Conservation (phyloP, 2,329 filamentous ascomycete genomes). For the Colletotrichum cuscutae region DNA sequence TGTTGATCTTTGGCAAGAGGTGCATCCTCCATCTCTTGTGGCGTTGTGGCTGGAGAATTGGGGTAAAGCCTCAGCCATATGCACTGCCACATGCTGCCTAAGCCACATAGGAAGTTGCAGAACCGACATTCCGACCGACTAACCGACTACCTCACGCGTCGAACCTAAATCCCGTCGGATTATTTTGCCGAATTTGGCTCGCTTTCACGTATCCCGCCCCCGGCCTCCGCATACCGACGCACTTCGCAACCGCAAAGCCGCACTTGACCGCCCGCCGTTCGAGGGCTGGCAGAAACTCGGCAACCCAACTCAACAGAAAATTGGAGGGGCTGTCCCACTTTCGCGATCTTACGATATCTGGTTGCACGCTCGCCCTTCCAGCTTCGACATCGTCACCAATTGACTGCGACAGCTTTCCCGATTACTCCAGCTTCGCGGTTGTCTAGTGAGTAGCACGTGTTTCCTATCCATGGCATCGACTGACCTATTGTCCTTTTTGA, state of each 20-base stretch:
- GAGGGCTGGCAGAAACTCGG: constrained; percentile 29
- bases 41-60: not conserved
- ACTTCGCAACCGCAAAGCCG: constrained; percentile 5
- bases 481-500: not conserved
- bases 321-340: constrained; percentile 31
- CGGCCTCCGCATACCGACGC: constrained; percentile 6
- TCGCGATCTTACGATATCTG: constrained; percentile 31
- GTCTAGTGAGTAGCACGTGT: constrained; percentile 11
- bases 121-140: not conserved
- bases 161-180: constrained; percentile 6
- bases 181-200: constrained; percentile 18
- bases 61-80: not conserved
- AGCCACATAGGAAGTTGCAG: not conserved
- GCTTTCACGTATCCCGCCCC: constrained; percentile 1
- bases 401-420: constrained; percentile 13
- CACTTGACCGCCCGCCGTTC: constrained; percentile 28
- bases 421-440: not conserved
- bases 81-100: not conserved
- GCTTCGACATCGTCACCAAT: constrained; percentile 2
- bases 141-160: too few species aligned
- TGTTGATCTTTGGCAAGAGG: not conserved
- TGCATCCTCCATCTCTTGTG: not conserved
- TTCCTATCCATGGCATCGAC: not conserved
- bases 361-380: constrained; percentile 4
- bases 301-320: constrained; percentile 34